phyloP scores from a whole-genome alignment of 148 eudicot species.

The Vaccinium darrowii region DNA sequence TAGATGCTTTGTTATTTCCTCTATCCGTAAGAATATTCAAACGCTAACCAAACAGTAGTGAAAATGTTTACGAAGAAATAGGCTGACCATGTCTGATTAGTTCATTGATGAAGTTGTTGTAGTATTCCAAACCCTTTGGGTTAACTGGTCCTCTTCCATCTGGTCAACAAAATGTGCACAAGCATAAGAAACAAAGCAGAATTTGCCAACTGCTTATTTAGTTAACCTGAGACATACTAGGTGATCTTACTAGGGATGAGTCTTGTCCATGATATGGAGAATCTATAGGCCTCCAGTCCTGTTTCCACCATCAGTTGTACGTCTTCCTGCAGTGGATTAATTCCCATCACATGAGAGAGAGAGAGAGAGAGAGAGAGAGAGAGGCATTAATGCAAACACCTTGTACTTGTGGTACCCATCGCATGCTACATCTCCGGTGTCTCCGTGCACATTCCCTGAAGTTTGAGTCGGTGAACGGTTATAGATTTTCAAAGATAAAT shows the following conservation, averaged over 20 bases:
- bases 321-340: conserved; percentile 49
- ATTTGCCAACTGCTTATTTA: neutral
- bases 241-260: conserved; percentile 50
- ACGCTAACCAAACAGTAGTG: conserved; percentile 14
- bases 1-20: neutral
- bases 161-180: conserved; percentile 14
- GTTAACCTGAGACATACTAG: neutral
- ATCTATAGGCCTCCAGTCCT: conserved; percentile 58
- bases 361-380: neutral
- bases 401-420: conserved; percentile 49
- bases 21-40: neutral
- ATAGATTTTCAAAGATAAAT: neutral
- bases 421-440: conserved; percentile 46
- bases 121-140: conserved; percentile 45
- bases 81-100: conserved; percentile 48
- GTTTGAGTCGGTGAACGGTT: neutral
- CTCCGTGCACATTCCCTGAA: conserved; percentile 30
- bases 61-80: neutral
- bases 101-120: conserved; percentile 55
- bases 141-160: conserved; percentile 64
- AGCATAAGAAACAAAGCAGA: neutral
- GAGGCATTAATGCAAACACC: neutral
- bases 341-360: neutral
- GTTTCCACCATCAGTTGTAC: conserved; percentile 59
- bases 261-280: conserved; percentile 72